These are phyloP conservation scores for Calendula officinalis DNA, from an alignment of 129 eudicot species.

Conservation along the genomic window DNA sequence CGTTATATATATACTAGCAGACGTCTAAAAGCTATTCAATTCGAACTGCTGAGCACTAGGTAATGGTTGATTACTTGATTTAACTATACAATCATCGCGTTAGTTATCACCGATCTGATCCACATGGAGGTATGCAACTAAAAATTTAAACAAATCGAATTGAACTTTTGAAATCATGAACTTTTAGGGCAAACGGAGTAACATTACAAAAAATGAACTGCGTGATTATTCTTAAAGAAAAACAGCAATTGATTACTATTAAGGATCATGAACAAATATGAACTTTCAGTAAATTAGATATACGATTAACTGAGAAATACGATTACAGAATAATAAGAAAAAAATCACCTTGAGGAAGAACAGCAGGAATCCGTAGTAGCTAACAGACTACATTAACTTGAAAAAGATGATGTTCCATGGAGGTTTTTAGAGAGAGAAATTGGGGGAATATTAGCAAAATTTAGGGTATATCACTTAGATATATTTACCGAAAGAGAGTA, in stretches of 20 bases:
- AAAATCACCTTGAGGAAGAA: slow-evolving; percentile 19
- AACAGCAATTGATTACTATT: background rate
- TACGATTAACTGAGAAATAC: no score
- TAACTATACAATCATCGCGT: background rate
- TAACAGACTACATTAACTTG: slow-evolving; percentile 8
- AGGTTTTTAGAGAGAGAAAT: slow-evolving; percentile 13
- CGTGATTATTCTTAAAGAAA: background rate
- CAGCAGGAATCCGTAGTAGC: slow-evolving; percentile 17
- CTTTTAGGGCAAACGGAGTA: slow-evolving; percentile 13
- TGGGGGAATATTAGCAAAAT: background rate
- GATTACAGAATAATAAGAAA: background rate
- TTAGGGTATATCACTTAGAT: slow-evolving; percentile 1
- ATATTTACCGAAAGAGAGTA: no score
- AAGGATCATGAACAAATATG: no score
- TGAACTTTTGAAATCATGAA: slow-evolving; percentile 7
- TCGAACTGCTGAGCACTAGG: background rate
- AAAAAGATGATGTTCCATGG: slow-evolving; percentile 17
- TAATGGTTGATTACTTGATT: background rate
- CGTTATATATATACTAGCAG: background rate
- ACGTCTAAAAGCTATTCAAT: background rate
- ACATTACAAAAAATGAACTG: background rate
- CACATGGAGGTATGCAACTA: background rate
- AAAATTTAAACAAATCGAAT: slow-evolving; percentile 10
- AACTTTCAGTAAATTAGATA: slow-evolving; percentile 3
- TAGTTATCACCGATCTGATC: background rate